Evolutionary conservation across 1,284 basidiomycete genomes (phyloP), one percentile per base, ranked within the genome.

Genomic region (Neotropicomus parvogracilis): DNA sequence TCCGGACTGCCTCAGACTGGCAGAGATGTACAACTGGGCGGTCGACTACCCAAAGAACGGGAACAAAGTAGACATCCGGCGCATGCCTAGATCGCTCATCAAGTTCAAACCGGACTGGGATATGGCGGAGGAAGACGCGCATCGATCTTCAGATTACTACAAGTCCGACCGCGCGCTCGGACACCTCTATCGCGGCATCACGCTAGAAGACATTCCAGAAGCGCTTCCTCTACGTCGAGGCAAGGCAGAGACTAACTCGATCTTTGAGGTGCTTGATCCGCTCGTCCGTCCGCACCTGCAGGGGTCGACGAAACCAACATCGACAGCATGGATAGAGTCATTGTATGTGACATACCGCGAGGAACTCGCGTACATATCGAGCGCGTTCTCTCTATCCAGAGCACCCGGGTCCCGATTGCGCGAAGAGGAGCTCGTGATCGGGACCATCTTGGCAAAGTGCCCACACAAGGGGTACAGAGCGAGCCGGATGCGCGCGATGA

Each of bases 11-110:
- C 54, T 81, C 37, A 65, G 65, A 42, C 70, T 94, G 4, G 86
- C 89, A 2, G 68, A 73, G 48, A 66, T 89, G 38, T 91, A 85
- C 64, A 77, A 67, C 59, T 64, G 75, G 63, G 85, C 80, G n/a
- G 86, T 86, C 19, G 85, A 86, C 66, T 92, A 80, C 64, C 79
- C 78, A 2, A 87, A 83, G 70, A 82, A 85, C 52, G 87, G 87
- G 11, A 76, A 76, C 26, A 75, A 79, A 2, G 83, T 88, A 9
- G 70, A 83, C 46, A 70, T 81, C 14, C 66, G 71, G 32, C 60
- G 72, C 54, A 71, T 70, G 65, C 87, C 69, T 41, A 66, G 51
- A 40, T 69, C 67, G 0, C 69, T 85, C 11, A 83, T 87, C 38
- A 74, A 72, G 16, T 79, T 74, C 61, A 88, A 85, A 58, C 87